Conservation (phyloP, 208 protist species). For the Strigomonas culicis region DNA sequence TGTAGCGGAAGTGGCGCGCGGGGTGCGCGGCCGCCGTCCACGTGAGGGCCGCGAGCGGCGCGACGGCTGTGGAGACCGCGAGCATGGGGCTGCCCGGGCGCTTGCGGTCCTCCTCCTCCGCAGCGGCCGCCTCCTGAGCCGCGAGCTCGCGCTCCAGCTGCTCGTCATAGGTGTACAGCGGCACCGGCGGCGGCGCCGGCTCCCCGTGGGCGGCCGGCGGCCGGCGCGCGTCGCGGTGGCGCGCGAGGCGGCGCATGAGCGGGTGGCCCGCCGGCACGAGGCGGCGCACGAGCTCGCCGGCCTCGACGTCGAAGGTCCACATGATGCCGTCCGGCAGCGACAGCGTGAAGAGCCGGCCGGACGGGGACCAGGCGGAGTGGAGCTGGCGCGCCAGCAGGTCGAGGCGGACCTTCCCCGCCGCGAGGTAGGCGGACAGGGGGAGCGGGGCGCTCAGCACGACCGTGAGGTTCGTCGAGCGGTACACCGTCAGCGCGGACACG, state of each 20-base stretch:
- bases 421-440: slow-evolving; percentile 16
- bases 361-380: slow-evolving; percentile 57
- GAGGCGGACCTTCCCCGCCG: too few relatives aligned
- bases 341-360: slow-evolving; percentile 62
- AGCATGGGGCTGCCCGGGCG: background rate
- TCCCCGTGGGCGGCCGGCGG: background rate
- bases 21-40: slow-evolving; percentile 12
- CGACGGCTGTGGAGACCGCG: background rate
- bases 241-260: background rate
- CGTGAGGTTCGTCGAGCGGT: slow-evolving; percentile 76
- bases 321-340: slow-evolving; percentile 41
- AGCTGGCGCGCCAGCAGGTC: background rate
- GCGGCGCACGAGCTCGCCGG: slow-evolving; percentile 48
- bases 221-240: background rate
- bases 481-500: slow-evolving; percentile 40
- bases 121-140: background rate
- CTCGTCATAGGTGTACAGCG: background rate
- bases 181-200: background rate
- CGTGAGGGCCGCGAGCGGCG: slow-evolving; percentile 17
- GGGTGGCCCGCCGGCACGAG: slow-evolving; percentile 25
- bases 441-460: slow-evolving; percentile 29
- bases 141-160: background rate
- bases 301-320: slow-evolving; percentile 68
- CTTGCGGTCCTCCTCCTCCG: background rate
- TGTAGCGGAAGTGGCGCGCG: too few relatives aligned